Percentiles rank a stretch among this genome's conserved stretches.
These are phyloP conservation scores for Entomophthora muscae DNA, from an alignment of 371 early-diverging fungal species.

Conservation along the genomic window DNA sequence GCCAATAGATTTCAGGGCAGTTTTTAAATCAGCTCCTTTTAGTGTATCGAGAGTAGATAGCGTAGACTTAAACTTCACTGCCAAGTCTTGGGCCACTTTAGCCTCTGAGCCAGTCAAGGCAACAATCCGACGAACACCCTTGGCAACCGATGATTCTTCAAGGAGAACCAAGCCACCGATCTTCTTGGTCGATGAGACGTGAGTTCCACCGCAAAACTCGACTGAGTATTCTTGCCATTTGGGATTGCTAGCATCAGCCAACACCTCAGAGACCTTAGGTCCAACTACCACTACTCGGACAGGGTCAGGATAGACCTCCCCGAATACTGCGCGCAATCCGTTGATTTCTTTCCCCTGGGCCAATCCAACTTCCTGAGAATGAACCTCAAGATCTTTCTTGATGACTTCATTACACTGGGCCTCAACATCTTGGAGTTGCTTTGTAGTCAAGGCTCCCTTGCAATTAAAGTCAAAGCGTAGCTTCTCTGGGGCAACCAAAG, in stretches of 20 bases:
- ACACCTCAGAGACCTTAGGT: slow-evolving; percentile 70
- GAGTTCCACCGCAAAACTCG: slow-evolving; percentile 99
- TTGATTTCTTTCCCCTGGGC: slow-evolving; percentile 60
- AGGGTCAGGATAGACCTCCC: slow-evolving; percentile 93
- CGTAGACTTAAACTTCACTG: slow-evolving; percentile 39
- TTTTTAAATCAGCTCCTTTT: slow-evolving; percentile 44
- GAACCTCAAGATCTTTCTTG: slow-evolving; percentile 49
- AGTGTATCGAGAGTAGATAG: slow-evolving; percentile 35
- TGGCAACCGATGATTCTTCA: slow-evolving; percentile 90
- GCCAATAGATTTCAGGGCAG: slow-evolving; percentile 53
- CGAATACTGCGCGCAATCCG: slow-evolving; percentile 90
- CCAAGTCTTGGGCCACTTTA: slow-evolving; percentile 37
- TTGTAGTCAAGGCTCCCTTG: slow-evolving; percentile 55
- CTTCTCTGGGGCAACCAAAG: slow-evolving; percentile 93
- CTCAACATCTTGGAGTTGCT: slow-evolving; percentile 73
- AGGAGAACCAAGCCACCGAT: slow-evolving; percentile 79
- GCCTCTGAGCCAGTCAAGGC: slow-evolving; percentile 94
- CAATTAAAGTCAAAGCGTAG: slow-evolving; percentile 93
- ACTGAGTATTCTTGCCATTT: slow-evolving; percentile 67
- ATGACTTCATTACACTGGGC: slow-evolving; percentile 66
- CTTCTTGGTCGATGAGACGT: slow-evolving; percentile 83
- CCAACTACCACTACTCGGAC: slow-evolving; percentile 90
- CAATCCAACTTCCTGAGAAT: slow-evolving; percentile 73
- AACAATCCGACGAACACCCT: slow-evolving; percentile 94
- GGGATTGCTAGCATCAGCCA: slow-evolving; percentile 58